These are phyloP conservation scores for Angomonas ambiguus DNA, from an alignment of 208 protist species.

Conservation along the genomic window DNA sequence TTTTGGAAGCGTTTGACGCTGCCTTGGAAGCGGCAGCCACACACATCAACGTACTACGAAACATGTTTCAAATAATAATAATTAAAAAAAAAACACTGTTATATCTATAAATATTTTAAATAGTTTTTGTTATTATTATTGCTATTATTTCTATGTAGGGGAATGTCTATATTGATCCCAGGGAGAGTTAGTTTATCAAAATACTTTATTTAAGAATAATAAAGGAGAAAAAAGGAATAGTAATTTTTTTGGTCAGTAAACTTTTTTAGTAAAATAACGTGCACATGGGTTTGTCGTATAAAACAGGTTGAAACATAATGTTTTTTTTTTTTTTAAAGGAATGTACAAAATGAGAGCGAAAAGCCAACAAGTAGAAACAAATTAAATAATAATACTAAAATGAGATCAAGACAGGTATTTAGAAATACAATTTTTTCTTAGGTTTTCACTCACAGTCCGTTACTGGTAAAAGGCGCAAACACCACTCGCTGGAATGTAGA, in stretches of 20 bases:
- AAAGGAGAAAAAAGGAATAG: constrained; percentile 4
- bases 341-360: constrained; percentile 3
- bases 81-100: constrained; percentile 2
- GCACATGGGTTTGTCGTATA: too few species aligned
- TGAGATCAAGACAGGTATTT: constrained; percentile 1
- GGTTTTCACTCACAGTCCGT: background rate
- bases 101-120: background rate
- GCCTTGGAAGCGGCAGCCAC: constrained; percentile 8
- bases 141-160: too few species aligned
- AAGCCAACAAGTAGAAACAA: background rate
- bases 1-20: constrained; percentile 30
- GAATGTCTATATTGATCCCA: too few species aligned
- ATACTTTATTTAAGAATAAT: background rate
- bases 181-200: background rate
- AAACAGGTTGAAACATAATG: too few species aligned
- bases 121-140: background rate
- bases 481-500: background rate
- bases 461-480: too few species aligned
- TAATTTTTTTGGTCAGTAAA: too few species aligned
- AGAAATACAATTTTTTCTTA: constrained; percentile 3
- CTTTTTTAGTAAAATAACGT: too few species aligned
- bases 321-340: background rate
- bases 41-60: constrained; percentile 15
- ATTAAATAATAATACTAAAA: background rate
- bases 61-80: constrained; percentile 17